Percentiles rank a stretch among this genome's conserved stretches.
Evolutionary conservation across 345 rosid genomes (phyloP).

Genomic region (Citrus unshiu): DNA sequence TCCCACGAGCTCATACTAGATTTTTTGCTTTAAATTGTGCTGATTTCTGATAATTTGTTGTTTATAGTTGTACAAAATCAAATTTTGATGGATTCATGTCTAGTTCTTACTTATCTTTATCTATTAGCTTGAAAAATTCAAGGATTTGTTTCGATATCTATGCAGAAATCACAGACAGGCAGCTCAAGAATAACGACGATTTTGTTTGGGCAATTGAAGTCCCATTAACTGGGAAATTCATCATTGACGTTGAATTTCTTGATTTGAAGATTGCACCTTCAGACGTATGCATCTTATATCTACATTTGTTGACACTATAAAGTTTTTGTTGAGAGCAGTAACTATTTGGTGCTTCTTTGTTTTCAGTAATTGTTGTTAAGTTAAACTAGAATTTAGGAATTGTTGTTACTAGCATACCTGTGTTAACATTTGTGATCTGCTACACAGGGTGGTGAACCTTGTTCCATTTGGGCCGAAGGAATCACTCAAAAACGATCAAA

Average conservation of each 20-base stretch:
- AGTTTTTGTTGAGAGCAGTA: background rate
- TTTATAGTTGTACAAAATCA: background rate
- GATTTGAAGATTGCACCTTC: slow-evolving; percentile 73
- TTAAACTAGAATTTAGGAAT: background rate
- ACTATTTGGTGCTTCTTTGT: background rate
- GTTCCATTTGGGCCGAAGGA: slow-evolving; percentile 83
- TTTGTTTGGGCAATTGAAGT: slow-evolving; percentile 83
- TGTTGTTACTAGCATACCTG: slow-evolving; percentile 3
- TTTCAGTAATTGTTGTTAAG: background rate
- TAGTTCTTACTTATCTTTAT: background rate
- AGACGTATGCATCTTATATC: slow-evolving; percentile 40
- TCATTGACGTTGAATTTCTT: slow-evolving; percentile 86
- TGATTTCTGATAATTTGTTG: background rate
- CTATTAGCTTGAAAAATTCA: background rate
- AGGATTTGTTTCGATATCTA: background rate
- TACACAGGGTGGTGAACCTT: slow-evolving; percentile 62
- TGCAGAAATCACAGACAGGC: slow-evolving; percentile 71
- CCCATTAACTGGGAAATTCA: slow-evolving; percentile 79
- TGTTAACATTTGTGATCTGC: background rate
- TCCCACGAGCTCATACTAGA: background rate
- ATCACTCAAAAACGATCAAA: slow-evolving; percentile 39
- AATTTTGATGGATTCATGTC: background rate
- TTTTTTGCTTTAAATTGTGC: background rate
- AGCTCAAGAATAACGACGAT: slow-evolving; percentile 70
- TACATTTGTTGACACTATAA: background rate